Percentiles rank a stretch among this genome's conserved stretches.
phyloP scores from a whole-genome alignment of 805 yeast genomes.

The Nakazawaea anatomiae region DNA sequence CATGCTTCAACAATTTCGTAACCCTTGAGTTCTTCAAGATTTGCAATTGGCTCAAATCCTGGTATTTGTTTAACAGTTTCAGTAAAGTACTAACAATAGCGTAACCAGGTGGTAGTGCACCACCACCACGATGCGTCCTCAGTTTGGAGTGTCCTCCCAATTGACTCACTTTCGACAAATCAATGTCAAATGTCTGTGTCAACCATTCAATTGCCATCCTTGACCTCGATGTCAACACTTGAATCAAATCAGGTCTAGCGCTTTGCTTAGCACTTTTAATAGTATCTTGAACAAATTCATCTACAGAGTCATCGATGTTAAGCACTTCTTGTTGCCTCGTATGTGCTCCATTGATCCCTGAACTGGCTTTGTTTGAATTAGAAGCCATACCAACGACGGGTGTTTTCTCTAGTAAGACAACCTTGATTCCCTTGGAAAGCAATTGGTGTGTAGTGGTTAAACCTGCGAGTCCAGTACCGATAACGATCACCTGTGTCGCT shows the following conservation, averaged over 20 bases:
- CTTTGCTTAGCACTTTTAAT: constrained; percentile 28
- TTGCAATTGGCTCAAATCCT: constrained; percentile 26
- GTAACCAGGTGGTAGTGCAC: constrained; percentile 52
- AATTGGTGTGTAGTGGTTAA: constrained; percentile 23
- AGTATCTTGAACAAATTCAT: constrained; percentile 25
- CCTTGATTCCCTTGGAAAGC: constrained; percentile 14
- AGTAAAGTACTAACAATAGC: constrained; percentile 45
- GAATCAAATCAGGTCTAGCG: constrained; percentile 21
- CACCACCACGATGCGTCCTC: constrained; percentile 33
- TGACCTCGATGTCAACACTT: constrained; percentile 22
- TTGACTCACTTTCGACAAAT: constrained; percentile 26
- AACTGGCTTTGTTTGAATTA: constrained; percentile 55
- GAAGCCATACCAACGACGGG: constrained; percentile 39
- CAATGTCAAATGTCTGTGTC: constrained; percentile 20
- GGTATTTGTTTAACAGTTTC: constrained; percentile 27
- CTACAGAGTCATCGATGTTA: constrained; percentile 22
- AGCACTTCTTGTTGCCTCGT: constrained; percentile 21
- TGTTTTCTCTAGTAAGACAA: constrained; percentile 43
- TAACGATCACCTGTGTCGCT: constrained; percentile 32
- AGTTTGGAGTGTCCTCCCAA: constrained; percentile 36
- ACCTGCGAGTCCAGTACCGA: constrained; percentile 57
- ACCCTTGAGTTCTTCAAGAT: constrained; percentile 34
- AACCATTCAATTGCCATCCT: constrained; percentile 30
- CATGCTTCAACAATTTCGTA: constrained; percentile 23
- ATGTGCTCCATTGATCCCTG: constrained; percentile 48